A percentile compares a stretch with the other conserved stretches of the same genome.
Conservation (phyloP, 345 rosid species). For the Syzygium aqueum region DNA sequence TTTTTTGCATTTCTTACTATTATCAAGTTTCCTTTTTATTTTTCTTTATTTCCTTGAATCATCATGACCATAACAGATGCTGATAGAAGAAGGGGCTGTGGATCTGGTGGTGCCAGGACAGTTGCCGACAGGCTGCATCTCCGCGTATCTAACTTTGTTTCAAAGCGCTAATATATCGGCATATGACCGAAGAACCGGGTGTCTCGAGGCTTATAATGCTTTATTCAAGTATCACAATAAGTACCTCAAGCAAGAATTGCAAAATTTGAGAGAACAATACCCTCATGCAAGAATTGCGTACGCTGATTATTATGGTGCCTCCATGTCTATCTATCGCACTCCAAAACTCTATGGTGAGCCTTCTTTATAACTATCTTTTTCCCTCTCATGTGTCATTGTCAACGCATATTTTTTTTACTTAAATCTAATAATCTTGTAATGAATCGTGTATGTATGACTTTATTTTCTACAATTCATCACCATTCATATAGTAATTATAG, state of each 20-base stretch:
- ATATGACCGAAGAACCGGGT: constrained; percentile 38
- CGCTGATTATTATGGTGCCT: constrained; percentile 32
- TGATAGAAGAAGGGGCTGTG: constrained; percentile 63
- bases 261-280: constrained; percentile 21
- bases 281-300: constrained; percentile 42
- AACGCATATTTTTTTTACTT: neutral
- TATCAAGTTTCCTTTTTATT: neutral
- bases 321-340: constrained; percentile 24
- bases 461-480: neutral
- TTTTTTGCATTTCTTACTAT: neutral
- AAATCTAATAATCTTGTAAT: neutral
- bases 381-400: neutral
- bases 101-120: constrained; percentile 61
- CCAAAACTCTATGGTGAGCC: constrained; percentile 36
- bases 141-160: constrained; percentile 40
- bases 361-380: neutral
- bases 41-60: too few relatives aligned
- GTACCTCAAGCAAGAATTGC: constrained; percentile 28
- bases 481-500: neutral
- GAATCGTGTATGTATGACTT: too few relatives aligned
- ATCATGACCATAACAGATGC: constrained; percentile 10
- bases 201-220: constrained; percentile 32
- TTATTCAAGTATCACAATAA: constrained; percentile 40
- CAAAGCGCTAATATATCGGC: constrained; percentile 14
- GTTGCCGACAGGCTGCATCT: constrained; percentile 54